Base-by-base conservation (phyloP, 2,329 filamentous ascomycete species). In the Clarireedia homoeocarpa region DNA sequence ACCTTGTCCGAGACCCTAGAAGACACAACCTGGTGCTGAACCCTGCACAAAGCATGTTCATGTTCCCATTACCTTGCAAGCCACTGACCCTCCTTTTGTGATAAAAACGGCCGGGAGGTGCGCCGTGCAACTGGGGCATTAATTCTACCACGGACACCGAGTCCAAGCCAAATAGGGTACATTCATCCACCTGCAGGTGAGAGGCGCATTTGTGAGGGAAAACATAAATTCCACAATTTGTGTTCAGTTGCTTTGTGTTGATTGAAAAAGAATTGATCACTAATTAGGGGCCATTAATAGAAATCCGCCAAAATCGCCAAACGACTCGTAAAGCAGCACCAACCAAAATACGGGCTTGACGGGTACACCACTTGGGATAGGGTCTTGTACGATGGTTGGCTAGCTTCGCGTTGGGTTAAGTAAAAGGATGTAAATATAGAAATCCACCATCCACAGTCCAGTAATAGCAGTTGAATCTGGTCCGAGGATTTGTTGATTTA, bases 261-360 rank as follows among this genome's bases (percentile, higher is more conserved):
- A 36, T 15, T 30, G 17, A 17, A 59, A 55, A 58, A 17, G 59
- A 55, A 58, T 39, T 48, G 38, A 55, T 9, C 17, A 60, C 54
- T 63, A 65, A 64, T 66, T 66, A 65, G 51, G 52, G 44, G 50
- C 38, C 62, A 56, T 65, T 66, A 62, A 62, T 60, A 63, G 63
- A 52, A 61, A 60, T 59, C 51, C 56, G 47, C 46, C 48, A 34
- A 39, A 24, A 51, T 48, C 42, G 38, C 48, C 53, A 23, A 20
- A 40, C 36, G 24, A 24, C 27, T 58, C 58, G 56, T 61, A 63
- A 59, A 59, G 58, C 60, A 57, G 54, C 59, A 49, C 42, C 56
- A 58, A 55, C 50, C 53, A 65, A 61, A 65, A 60, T 65, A 55
- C 39, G 36, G 55, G 59, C 54, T 60, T 65, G 30, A 34, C 30